phyloP scores from a whole-genome alignment of 345 rosid species.

The Populus simonii region DNA sequence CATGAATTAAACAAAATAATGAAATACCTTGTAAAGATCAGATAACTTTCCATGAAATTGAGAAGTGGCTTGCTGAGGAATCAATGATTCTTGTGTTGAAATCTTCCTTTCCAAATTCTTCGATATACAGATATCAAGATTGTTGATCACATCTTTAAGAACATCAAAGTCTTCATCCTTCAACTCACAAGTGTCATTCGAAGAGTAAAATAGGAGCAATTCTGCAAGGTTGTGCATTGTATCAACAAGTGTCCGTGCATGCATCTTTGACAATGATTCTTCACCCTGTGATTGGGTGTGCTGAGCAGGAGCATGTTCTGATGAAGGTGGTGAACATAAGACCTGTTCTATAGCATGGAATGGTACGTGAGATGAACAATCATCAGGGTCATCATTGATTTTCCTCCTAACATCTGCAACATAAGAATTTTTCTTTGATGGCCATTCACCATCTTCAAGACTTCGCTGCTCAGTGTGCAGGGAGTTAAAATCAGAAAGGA shows the following conservation, averaged over 20 bases:
- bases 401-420: constrained; percentile 29
- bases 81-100: constrained; percentile 28
- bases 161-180: constrained; percentile 48
- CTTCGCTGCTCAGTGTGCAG: constrained; percentile 23
- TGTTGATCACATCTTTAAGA: constrained; percentile 55
- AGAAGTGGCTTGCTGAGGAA: constrained; percentile 20
- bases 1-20: not conserved
- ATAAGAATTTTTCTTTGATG: constrained; percentile 21
- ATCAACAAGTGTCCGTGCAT: constrained; percentile 39
- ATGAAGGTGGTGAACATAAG: constrained; percentile 39
- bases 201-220: constrained; percentile 60
- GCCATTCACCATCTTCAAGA: constrained; percentile 21
- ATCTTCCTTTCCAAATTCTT: constrained; percentile 32
- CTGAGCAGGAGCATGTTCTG: constrained; percentile 27
- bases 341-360: constrained; percentile 33
- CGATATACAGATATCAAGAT: constrained; percentile 51
- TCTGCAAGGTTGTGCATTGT: constrained; percentile 70
- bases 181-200: constrained; percentile 45
- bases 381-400: constrained; percentile 28
- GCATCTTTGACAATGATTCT: constrained; percentile 26
- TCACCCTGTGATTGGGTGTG: constrained; percentile 18
- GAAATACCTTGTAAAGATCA: constrained; percentile 47
- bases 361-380: constrained; percentile 37
- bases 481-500: constrained; percentile 21
- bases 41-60: constrained; percentile 22